phyloP scores from a whole-genome alignment of 2,329 filamentous ascomycete species.

The Plectosphaerella plurivora region DNA sequence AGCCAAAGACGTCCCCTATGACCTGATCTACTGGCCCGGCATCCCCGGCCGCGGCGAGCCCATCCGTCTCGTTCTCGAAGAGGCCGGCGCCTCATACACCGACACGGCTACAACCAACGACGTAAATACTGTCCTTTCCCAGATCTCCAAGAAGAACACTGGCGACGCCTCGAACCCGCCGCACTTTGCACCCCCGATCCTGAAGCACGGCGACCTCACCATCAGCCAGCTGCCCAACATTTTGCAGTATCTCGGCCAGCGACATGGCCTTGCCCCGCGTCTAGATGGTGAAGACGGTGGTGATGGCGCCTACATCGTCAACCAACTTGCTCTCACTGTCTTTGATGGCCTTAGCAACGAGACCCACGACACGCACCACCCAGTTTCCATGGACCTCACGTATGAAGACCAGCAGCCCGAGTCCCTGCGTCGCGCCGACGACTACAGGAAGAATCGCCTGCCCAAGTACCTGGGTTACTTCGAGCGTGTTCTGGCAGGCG shows the following conservation, averaged over 20 bases:
- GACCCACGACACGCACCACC: slow-evolving; percentile 73
- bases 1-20: slow-evolving; percentile 46
- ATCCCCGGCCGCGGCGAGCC: slow-evolving; percentile 73
- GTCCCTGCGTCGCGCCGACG: slow-evolving; percentile 48
- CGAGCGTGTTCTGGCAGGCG: slow-evolving; percentile 57
- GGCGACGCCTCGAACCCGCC: slow-evolving; percentile 59
- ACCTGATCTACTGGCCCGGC: slow-evolving; percentile 67
- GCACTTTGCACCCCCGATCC: slow-evolving; percentile 60
- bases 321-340: slow-evolving; percentile 62
- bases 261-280: slow-evolving; percentile 50
- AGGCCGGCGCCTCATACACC: slow-evolving; percentile 57
- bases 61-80: slow-evolving; percentile 69
- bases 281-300: slow-evolving; percentile 30
- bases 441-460: slow-evolving; percentile 57
- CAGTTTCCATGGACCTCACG: slow-evolving; percentile 52
- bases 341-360: slow-evolving; percentile 68
- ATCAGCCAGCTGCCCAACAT: slow-evolving; percentile 72
- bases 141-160: slow-evolving; percentile 37
- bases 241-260: slow-evolving; percentile 62
- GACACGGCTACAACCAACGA: slow-evolving; percentile 52
- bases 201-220: slow-evolving; percentile 56
- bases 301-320: slow-evolving; percentile 51
- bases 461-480: slow-evolving; percentile 72
- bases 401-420: slow-evolving; percentile 76
- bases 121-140: slow-evolving; percentile 41